phyloP scores from a whole-genome alignment of 371 early-diverging fungal species.

The Zychaea mexicana region DNA sequence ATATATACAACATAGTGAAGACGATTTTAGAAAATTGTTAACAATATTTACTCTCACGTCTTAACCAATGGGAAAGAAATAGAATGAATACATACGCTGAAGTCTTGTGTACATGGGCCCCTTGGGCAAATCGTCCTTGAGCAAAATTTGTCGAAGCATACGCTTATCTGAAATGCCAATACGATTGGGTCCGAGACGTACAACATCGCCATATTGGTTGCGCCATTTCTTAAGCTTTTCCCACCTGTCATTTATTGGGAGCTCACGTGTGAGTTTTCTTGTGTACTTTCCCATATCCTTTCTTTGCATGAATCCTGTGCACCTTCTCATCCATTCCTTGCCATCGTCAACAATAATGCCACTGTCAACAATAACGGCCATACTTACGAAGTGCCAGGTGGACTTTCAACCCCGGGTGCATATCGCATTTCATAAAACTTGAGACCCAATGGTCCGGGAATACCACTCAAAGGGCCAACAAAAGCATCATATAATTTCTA shows the following conservation, averaged over 20 bases:
- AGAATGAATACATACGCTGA: neutral
- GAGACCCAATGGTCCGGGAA: slow-evolving; percentile 35
- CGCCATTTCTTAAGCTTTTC: slow-evolving; percentile 7
- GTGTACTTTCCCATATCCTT: too few relatives aligned
- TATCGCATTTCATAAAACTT: slow-evolving; percentile 20
- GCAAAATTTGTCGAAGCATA: slow-evolving; percentile 29
- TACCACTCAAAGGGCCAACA: slow-evolving; percentile 29
- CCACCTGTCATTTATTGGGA: slow-evolving; percentile 1
- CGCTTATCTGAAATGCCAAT: slow-evolving; percentile 27
- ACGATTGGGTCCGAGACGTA: slow-evolving; percentile 16
- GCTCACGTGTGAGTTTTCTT: neutral
- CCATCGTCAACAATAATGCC: too few relatives aligned
- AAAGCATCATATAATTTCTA: slow-evolving; percentile 38
- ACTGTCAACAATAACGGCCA: too few relatives aligned
- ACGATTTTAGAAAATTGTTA: too few relatives aligned
- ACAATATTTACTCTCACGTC: neutral
- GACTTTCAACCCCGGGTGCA: slow-evolving; percentile 15
- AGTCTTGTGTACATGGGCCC: slow-evolving; percentile 12
- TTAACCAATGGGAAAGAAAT: neutral
- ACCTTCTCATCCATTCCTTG: too few relatives aligned
- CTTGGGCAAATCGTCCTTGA: slow-evolving; percentile 20
- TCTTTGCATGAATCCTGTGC: too few relatives aligned
- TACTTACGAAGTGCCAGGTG: slow-evolving; percentile 30
- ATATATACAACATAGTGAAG: too few relatives aligned
- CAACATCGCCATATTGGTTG: slow-evolving; percentile 24